Conservation (phyloP, 257 asterid genomes). For the Euphrasia confusa region DNA sequence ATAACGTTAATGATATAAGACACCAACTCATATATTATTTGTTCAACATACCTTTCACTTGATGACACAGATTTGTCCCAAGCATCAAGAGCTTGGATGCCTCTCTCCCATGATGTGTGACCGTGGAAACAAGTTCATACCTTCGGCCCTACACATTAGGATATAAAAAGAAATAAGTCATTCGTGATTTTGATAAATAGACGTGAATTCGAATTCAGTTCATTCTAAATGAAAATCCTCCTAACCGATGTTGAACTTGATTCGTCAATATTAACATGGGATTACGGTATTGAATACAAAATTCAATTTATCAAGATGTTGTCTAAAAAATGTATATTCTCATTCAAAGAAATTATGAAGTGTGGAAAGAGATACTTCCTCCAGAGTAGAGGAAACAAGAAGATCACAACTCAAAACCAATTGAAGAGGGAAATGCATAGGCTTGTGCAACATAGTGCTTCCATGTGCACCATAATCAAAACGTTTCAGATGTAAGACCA, state of each 20-base stretch:
- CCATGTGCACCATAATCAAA: slow-evolving; percentile 70
- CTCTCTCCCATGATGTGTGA: slow-evolving; percentile 91
- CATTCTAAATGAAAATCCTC: too few species aligned
- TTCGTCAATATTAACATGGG: too few species aligned
- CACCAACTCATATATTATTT: too few species aligned
- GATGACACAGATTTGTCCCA: too few species aligned
- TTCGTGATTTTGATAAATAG: neutral
- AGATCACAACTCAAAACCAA: slow-evolving; percentile 68
- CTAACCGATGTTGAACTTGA: too few species aligned
- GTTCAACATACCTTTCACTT: too few species aligned
- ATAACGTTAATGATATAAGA: too few species aligned
- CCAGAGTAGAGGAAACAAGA: slow-evolving; percentile 57
- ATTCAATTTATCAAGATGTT: slow-evolving; percentile 13
- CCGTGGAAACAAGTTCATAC: slow-evolving; percentile 72
- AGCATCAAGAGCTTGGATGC: too few species aligned
- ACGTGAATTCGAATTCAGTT: neutral
- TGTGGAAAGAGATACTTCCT: slow-evolving; percentile 42
- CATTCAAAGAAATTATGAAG: slow-evolving; percentile 15
- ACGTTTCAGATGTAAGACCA: slow-evolving; percentile 87
- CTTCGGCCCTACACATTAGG: slow-evolving; percentile 55
- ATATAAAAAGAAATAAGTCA: neutral
- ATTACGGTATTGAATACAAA: too few species aligned
- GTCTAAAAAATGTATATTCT: neutral
- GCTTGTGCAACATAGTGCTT: slow-evolving; percentile 78
- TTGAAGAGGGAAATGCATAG: slow-evolving; percentile 69